Evolutionary conservation across 129 eudicot species (phyloP).

Genomic region (Flaveria bidentis): DNA sequence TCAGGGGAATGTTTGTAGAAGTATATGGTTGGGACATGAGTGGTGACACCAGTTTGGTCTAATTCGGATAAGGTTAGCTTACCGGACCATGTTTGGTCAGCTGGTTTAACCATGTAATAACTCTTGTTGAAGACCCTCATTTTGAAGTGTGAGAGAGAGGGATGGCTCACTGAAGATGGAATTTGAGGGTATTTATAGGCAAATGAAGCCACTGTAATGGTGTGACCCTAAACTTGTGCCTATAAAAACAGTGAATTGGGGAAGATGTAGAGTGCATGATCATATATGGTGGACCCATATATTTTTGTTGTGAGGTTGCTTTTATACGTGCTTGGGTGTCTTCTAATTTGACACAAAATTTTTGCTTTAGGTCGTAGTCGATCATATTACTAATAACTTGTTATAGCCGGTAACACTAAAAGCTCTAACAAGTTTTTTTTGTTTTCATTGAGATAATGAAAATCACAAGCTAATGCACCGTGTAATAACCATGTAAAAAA

Average conservation of each 20-base stretch:
- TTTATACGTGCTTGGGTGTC: too few relatives aligned
- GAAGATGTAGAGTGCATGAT: conserved; percentile 28
- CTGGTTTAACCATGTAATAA: conserved; percentile 43
- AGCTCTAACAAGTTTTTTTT: too few relatives aligned
- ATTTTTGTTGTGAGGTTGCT: too few relatives aligned
- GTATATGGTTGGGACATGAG: conserved; percentile 49
- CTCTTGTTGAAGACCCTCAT: conserved; percentile 39
- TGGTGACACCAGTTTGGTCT: conserved; percentile 43
- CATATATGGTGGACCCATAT: too few relatives aligned
- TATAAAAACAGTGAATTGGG: conserved; percentile 11
- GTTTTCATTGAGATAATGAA: too few relatives aligned
- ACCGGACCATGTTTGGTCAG: conserved; percentile 50
- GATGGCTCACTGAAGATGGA: not conserved
- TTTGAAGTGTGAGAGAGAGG: not conserved
- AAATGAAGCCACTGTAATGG: conserved; percentile 23
- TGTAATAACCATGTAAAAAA: too few relatives aligned
- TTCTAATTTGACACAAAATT: too few relatives aligned
- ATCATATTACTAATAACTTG: too few relatives aligned
- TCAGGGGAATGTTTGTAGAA: conserved; percentile 43
- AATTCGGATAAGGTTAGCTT: conserved; percentile 47
- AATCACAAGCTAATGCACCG: too few relatives aligned
- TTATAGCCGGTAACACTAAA: too few relatives aligned
- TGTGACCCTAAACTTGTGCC: conserved; percentile 34
- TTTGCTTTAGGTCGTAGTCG: too few relatives aligned
- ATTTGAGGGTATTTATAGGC: conserved; percentile 31